Base-by-base conservation (phyloP, 1,284 basidiomycete genomes). In the Ganoderma lingzhi region DNA sequence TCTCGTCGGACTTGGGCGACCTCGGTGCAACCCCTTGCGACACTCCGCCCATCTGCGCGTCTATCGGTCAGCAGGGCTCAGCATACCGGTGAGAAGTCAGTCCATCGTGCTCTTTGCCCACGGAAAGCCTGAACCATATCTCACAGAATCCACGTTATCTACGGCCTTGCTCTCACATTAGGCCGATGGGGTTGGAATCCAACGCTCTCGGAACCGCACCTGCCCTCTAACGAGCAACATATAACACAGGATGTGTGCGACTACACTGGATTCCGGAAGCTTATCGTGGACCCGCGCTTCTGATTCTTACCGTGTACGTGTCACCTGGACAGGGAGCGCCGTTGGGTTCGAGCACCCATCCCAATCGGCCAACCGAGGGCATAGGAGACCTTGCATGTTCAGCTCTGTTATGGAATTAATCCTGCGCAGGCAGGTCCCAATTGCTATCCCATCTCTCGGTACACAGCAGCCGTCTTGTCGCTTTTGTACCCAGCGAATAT, bases 121-220 rank as follows among this genome's bases (percentile, higher is more conserved):
- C 41, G 19, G 39, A 15, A 19, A 23, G 37, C 28, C 65, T 60
- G 39, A 41, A 41, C 17, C 60, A 19, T 51, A 63, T 51, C 30
- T 59, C 53, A 53, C 41, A 23, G 53, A 41, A 61, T 23, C 58
- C 66, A 45, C 66, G 45, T 51, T 63, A 68, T 63, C 62, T 56
- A 32, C 30, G 5, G 30, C 8, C 53, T 10, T 19, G 15, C 23
- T 56, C 53, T 56, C 53, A 56, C 53, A 56, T 35, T 32, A 9
- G 8, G 30, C 30, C 32, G 30, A 35, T 19, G 45, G 14, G 28
- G 23, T 30, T 60, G 23, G n/a, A 65, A 48, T 30, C 56, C 53
- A 8, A 8, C 53, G 53, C 53, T 56, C 15, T 32, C 65, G 61
- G 61, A 30, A 45, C 65, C 65, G 59, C 45, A 17, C 32, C 35